These are phyloP conservation scores for Fomes fomentarius DNA, from an alignment of 1,284 basidiomycete genomes.

Conservation along the genomic window DNA sequence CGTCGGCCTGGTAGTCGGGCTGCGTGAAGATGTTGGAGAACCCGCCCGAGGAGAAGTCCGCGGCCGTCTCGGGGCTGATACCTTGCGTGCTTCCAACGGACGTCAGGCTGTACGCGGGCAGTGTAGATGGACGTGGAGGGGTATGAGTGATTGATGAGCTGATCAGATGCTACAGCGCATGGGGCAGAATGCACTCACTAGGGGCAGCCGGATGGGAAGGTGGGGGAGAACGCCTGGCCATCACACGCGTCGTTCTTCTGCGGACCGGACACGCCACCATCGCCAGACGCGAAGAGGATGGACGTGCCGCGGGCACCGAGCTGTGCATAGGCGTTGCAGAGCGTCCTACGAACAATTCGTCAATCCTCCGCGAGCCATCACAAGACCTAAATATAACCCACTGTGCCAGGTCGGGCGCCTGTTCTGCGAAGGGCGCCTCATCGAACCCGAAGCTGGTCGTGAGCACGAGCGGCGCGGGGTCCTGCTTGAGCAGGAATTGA, in stretches of 20 bases:
- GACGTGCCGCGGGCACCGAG: constrained; percentile 61
- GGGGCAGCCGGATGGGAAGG: constrained; percentile 67
- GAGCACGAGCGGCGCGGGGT: constrained; percentile 35
- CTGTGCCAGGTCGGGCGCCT: constrained; percentile 49
- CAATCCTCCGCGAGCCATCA: neutral
- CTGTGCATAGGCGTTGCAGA: constrained; percentile 34
- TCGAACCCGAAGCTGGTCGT: constrained; percentile 57
- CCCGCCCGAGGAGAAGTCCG: constrained; percentile 45
- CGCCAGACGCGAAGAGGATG: constrained; percentile 69
- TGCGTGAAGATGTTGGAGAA: constrained; percentile 27
- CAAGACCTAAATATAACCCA: constrained; percentile 38
- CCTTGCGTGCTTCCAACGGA: constrained; percentile 55
- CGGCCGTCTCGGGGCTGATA: constrained; percentile 50
- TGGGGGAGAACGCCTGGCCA: constrained; percentile 57
- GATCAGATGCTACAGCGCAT: neutral
- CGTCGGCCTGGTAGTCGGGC: constrained; percentile 23
- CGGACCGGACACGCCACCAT: constrained; percentile 60
- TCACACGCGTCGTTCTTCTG: constrained; percentile 50
- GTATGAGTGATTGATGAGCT: constrained; percentile 49
- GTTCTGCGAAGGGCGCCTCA: constrained; percentile 37
- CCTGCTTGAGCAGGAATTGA: constrained; percentile 32
- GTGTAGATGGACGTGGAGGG: neutral
- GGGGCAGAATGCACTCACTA: constrained; percentile 26
- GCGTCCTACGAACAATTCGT: constrained; percentile 15
- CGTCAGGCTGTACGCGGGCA: constrained; percentile 49